A percentile compares a stretch with the other conserved stretches of the same genome.
Evolutionary conservation across 108 stramenopile species (phyloP).

Genomic region (Nannochloropsis granulata): DNA sequence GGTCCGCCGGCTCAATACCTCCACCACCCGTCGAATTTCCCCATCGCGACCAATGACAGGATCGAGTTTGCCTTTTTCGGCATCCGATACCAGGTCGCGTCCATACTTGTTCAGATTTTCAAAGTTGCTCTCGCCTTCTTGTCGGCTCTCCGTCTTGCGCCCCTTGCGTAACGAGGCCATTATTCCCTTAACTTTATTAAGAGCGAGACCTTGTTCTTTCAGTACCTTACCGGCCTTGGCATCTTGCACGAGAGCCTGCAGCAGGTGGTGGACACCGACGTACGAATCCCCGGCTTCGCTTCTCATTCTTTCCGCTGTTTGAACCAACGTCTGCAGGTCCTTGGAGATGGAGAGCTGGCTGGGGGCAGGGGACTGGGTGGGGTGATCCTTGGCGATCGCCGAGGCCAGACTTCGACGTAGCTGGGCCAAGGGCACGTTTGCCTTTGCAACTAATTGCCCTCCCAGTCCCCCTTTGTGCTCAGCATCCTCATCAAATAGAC

Average conservation of each 20-base stretch:
- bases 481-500: background rate
- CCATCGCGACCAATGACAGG: conserved; percentile 23
- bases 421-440: background rate
- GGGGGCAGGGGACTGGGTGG: background rate
- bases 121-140: background rate
- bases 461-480: background rate
- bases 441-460: background rate
- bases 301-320: background rate
- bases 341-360: background rate
- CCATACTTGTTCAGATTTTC: conserved; percentile 9
- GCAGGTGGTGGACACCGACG: background rate
- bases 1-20: conserved; percentile 57
- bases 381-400: background rate
- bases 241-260: background rate
- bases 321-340: background rate
- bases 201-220: background rate
- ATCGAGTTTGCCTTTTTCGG: conserved; percentile 20
- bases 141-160: background rate
- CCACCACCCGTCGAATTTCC: conserved; percentile 47
- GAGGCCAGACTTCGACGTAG: background rate
- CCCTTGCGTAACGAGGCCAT: background rate
- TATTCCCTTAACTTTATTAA: background rate
- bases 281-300: background rate
- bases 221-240: background rate
- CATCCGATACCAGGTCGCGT: conserved; percentile 15